phyloP scores from a whole-genome alignment of 139 green algal genomes.

The Chlorella vulgaris region DNA sequence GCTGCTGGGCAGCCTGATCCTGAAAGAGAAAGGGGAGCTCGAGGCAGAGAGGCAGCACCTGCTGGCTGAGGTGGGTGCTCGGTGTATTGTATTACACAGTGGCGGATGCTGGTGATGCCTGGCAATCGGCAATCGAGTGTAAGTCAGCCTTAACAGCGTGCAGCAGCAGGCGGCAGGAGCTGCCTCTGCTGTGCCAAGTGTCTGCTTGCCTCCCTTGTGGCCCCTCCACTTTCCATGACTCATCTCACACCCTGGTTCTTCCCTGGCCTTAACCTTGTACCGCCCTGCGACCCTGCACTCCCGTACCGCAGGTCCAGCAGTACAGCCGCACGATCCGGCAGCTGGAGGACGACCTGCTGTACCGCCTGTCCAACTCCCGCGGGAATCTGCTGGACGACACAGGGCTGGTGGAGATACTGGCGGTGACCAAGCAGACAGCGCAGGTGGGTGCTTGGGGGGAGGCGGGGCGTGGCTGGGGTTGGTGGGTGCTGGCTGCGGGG shows the following conservation, averaged over 20 bases:
- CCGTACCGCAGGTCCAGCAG: slow-evolving; percentile 48
- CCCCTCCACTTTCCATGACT: not conserved
- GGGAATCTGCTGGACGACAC: slow-evolving; percentile 97
- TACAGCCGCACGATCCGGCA: slow-evolving; percentile 96
- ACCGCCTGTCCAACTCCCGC: slow-evolving; percentile 75
- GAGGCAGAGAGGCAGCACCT: slow-evolving; percentile 91
- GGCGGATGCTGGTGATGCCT: no score
- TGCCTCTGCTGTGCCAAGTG: not conserved
- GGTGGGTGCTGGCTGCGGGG: not conserved
- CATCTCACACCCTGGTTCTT: not conserved
- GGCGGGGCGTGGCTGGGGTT: not conserved
- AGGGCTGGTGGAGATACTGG: slow-evolving; percentile 94
- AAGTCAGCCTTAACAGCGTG: no score
- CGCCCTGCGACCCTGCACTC: not conserved
- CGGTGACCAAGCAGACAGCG: slow-evolving; percentile 91
- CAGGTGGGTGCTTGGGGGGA: slow-evolving; percentile 35
- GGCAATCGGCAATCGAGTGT: no score
- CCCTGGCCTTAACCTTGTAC: not conserved
- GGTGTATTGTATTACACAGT: no score
- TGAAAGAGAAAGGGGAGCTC: slow-evolving; percentile 95
- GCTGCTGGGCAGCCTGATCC: slow-evolving; percentile 92
- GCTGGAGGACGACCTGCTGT: slow-evolving; percentile 95
- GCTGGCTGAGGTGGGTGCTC: slow-evolving; percentile 91
- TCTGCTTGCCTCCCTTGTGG: not conserved
- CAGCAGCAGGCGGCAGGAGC: no score